These are phyloP conservation scores for Magnusiomyces sp. DNA, from an alignment of 1,139 yeast genomes.

Conservation along the genomic window DNA sequence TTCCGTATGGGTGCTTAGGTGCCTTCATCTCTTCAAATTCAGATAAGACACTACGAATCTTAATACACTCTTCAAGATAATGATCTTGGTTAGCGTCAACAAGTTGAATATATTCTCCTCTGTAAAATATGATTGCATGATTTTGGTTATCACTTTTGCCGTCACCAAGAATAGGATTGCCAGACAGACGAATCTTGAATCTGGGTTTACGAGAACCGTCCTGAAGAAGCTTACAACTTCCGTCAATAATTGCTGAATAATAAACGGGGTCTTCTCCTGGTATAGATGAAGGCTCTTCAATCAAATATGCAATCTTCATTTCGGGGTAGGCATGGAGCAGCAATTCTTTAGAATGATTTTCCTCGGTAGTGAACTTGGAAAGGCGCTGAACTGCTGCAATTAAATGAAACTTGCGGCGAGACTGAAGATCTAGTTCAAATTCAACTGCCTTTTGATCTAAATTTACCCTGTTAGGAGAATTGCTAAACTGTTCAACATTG, in stretches of 20 bases:
- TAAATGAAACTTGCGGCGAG: constrained; percentile 54
- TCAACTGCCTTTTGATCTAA: constrained; percentile 26
- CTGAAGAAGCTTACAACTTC: constrained; percentile 36
- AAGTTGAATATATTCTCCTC: constrained; percentile 84
- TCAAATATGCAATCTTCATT: constrained; percentile 51
- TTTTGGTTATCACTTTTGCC: constrained; percentile 88
- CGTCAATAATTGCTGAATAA: constrained; percentile 59
- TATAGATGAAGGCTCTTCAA: constrained; percentile 37
- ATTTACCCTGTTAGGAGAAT: constrained; percentile 26
- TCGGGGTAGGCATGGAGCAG: constrained; percentile 56
- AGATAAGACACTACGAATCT: constrained; percentile 65
- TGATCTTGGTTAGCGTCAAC: constrained; percentile 87
- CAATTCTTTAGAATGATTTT: constrained; percentile 47
- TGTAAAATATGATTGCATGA: constrained; percentile 61
- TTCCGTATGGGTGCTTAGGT: constrained; percentile 23
- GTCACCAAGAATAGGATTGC: constrained; percentile 83
- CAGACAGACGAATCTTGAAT: constrained; percentile 57
- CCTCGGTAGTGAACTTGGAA: constrained; percentile 43
- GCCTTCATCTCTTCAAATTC: constrained; percentile 62
- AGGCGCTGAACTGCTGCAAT: constrained; percentile 67
- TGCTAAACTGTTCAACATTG: constrained; percentile 41
- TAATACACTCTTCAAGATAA: constrained; percentile 75
- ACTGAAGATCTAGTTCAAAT: constrained; percentile 42
- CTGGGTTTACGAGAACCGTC: constrained; percentile 40
- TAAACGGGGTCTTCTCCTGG: constrained; percentile 32